Evolutionary conservation across 352 stramenopile genomes (phyloP).

Genomic region (Phytophthora melonis): DNA sequence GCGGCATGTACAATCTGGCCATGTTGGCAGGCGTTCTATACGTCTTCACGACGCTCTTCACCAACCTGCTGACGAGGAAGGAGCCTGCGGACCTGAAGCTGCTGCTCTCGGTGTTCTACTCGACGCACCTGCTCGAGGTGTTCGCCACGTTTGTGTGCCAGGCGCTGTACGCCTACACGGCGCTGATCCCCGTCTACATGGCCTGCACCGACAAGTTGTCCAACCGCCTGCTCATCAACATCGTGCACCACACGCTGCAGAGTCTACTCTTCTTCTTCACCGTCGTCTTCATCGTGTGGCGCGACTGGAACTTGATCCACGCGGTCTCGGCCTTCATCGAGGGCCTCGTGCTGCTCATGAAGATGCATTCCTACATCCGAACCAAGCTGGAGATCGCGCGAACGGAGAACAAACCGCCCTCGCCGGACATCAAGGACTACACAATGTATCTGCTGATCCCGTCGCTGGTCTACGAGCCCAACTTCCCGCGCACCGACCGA

Average conservation of each 20-base stretch:
- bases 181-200: conserved; percentile 80
- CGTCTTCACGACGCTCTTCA: conserved; percentile 66
- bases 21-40: conserved; percentile 73
- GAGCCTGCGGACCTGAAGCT: conserved; percentile 63
- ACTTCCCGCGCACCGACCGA: conserved; percentile 85
- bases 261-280: conserved; percentile 81
- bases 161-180: conserved; percentile 76
- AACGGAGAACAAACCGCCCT: conserved; percentile 32
- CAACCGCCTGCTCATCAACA: conserved; percentile 65
- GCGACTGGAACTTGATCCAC: conserved; percentile 81
- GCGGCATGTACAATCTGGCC: conserved; percentile 80
- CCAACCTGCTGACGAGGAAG: conserved; percentile 60
- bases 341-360: conserved; percentile 81
- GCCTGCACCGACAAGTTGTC: conserved; percentile 46
- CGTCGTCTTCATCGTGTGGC: conserved; percentile 68
- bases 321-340: conserved; percentile 81
- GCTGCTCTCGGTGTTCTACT: conserved; percentile 77
- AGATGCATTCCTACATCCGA: conserved; percentile 88
- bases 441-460: conserved; percentile 84
- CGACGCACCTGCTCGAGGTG: conserved; percentile 76
- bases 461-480: conserved; percentile 96
- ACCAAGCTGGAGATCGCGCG: conserved; percentile 74
- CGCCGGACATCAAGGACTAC: conserved; percentile 60
- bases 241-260: conserved; percentile 75
- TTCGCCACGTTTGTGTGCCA: conserved; percentile 73